Evolutionary conservation across 768 basidiomycete species (phyloP).

Genomic region (Thelephora aurantiotincta): DNA sequence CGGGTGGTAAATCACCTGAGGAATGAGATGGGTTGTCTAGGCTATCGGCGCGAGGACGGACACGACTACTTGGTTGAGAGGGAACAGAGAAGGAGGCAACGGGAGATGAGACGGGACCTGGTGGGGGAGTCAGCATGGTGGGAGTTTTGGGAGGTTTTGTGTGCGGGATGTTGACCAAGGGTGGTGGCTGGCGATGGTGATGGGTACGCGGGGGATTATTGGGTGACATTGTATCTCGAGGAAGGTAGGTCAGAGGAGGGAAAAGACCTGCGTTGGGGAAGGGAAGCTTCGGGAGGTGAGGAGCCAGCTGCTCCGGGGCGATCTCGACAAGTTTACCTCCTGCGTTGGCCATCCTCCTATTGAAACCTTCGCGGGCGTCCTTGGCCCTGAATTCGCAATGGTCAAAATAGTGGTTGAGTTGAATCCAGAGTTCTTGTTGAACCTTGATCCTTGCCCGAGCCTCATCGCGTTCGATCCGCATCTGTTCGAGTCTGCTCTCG

Average conservation of each 20-base stretch:
- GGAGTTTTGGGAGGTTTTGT: constrained; percentile 9
- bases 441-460: constrained; percentile 31
- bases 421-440: constrained; percentile 33
- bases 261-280: constrained; percentile 7
- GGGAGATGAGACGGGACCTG: neutral
- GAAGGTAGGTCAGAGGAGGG: constrained; percentile 6
- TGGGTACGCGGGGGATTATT: neutral
- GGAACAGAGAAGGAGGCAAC: constrained; percentile 24
- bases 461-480: constrained; percentile 42
- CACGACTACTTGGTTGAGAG: constrained; percentile 24
- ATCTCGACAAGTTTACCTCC: constrained; percentile 28
- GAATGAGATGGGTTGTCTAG: constrained; percentile 21
- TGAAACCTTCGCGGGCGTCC: constrained; percentile 36
- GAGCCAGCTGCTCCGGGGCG: constrained; percentile 1
- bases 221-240: neutral
- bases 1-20: constrained; percentile 28
- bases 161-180: neutral
- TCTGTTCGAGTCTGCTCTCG: constrained; percentile 34
- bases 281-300: neutral
- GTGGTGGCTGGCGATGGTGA: constrained; percentile 3
- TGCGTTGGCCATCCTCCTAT: constrained; percentile 28
- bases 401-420: constrained; percentile 33
- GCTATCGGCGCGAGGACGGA: constrained; percentile 31
- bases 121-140: constrained; percentile 16
- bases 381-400: constrained; percentile 28